Percentiles rank a stretch among this genome's conserved stretches.
Conservation (phyloP, 495 filamentous ascomycete species). For the Penicillium taxi region DNA sequence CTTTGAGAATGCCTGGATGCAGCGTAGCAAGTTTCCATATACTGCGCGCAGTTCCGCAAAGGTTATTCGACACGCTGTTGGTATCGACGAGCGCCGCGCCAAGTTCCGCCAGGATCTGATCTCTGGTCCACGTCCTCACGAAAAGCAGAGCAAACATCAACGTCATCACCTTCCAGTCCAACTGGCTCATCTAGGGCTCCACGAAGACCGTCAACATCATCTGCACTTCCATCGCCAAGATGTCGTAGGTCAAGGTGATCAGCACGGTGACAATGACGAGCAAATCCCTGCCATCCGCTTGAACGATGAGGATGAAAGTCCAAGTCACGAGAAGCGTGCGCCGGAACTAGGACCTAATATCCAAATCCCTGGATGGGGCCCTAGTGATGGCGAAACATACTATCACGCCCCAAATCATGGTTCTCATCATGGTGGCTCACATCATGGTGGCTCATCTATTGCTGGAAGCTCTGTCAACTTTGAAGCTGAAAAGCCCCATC, state of each 20-base stretch:
- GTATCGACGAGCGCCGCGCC: slow-evolving; percentile 70
- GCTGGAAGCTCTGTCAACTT: neutral
- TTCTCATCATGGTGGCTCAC: slow-evolving; percentile 17
- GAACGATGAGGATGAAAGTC: slow-evolving; percentile 16
- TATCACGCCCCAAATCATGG: slow-evolving; percentile 22
- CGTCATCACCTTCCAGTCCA: slow-evolving; percentile 28
- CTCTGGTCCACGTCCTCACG: slow-evolving; percentile 42
- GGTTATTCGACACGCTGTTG: slow-evolving; percentile 64
- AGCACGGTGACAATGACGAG: neutral
- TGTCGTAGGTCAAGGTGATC: neutral
- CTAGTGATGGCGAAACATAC: slow-evolving; percentile 23
- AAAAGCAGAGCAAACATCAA: slow-evolving; percentile 24
- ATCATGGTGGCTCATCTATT: slow-evolving; percentile 12
- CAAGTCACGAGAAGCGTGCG: neutral
- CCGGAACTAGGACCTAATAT: neutral
- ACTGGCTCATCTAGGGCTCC: slow-evolving; percentile 14
- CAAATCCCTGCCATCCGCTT: slow-evolving; percentile 26
- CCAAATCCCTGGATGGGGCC: slow-evolving; percentile 13
- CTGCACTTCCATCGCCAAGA: slow-evolving; percentile 17
- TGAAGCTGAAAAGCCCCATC: slow-evolving; percentile 7
- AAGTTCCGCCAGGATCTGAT: slow-evolving; percentile 65
- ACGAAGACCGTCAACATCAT: slow-evolving; percentile 14
- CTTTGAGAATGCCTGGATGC: slow-evolving; percentile 82
- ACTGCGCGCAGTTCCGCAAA: slow-evolving; percentile 69
- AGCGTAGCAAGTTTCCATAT: slow-evolving; percentile 73